Base-by-base conservation (phyloP, 768 basidiomycete species). In the Sistotremastrum suecicum region DNA sequence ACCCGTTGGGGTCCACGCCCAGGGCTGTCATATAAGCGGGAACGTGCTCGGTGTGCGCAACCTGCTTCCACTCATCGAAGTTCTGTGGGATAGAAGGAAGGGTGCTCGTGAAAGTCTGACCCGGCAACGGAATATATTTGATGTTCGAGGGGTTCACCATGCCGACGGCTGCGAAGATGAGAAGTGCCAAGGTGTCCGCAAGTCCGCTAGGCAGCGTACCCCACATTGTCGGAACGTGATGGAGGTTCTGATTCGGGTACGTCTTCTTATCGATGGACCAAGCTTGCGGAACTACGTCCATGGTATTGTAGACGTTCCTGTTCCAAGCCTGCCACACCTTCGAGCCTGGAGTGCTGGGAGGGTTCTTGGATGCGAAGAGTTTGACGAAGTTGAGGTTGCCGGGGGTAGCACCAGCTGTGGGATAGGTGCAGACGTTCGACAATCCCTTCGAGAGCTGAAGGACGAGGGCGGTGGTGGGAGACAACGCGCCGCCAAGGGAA, bases 401-500 rank as follows among this genome's bases (percentile, higher is more conserved):
- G 30, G 46, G 46, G 11, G 46, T 3, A 28, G 46, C 12, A 12
- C 46, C 46, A 2, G 46, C 46, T 30, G 42, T 43, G 3, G 46
- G 46, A 31, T 47, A 47, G 11, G 46, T 47, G 5, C n/a, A 12
- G 46, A 47, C 44, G 46, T 47, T 34, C 6, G 12, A 4, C 20
- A 20, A 20, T 20, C 20, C 20, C 20, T 20, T 20, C 20, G 20
- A 20, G n/a, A 47, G n/a, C n/a, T 7, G 8, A 29, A 47, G 31
- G 7, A 33, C 33, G 20, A 47, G 46, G 6, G 46, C 46, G 5
- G 44, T 10, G 33, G 46, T 44, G 30, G 46, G 46, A 11, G 46
- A 46, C n/a, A 47, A 30, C n/a, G 46, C 46, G 12, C 46, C 46
- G 7, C 46, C 46, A 34, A 47, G 44, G 44, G 41, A 43, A 33